A percentile compares a stretch with the other conserved stretches of the same genome.
phyloP scores from a whole-genome alignment of 2,329 filamentous ascomycete genomes.

The Claviceps spartinae region DNA sequence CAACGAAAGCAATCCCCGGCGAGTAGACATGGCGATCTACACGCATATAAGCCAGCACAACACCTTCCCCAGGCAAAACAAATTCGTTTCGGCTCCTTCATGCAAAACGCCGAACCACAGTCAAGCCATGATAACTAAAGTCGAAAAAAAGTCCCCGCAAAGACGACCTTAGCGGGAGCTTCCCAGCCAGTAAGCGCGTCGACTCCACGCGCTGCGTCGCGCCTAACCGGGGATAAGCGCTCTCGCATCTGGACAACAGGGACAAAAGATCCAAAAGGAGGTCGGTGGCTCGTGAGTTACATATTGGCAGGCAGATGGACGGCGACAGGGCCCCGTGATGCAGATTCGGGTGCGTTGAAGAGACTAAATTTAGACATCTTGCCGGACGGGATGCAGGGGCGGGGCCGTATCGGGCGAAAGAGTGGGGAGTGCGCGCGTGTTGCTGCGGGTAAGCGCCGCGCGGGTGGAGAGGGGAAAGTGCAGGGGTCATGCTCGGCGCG shows the following conservation, averaged over 20 bases:
- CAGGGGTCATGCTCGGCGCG: no score
- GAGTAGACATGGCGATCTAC: not conserved
- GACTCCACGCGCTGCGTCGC: no score
- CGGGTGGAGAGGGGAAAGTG: not conserved
- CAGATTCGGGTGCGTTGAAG: not conserved
- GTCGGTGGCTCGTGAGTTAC: no score
- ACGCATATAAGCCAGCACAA: no score
- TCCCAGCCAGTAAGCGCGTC: not conserved
- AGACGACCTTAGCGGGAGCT: not conserved
- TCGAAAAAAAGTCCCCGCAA: not conserved
- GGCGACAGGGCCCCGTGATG: not conserved
- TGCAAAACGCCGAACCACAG: not conserved
- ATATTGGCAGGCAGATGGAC: not conserved
- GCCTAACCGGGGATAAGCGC: not conserved
- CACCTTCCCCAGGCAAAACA: no score
- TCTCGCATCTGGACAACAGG: not conserved
- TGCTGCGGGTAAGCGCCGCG: slow-evolving; percentile 3
- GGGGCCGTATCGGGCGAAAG: not conserved
- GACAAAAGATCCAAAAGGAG: no score
- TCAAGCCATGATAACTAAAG: not conserved
- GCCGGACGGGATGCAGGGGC: no score
- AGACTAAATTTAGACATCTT: not conserved
- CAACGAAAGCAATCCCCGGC: not conserved
- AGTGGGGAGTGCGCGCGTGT: not conserved
- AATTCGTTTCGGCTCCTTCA: no score